Percentiles rank a stretch among this genome's conserved stretches.
Evolutionary conservation across 495 filamentous ascomycete species (phyloP).

Genomic region (Articulospora tetracladia): DNA sequence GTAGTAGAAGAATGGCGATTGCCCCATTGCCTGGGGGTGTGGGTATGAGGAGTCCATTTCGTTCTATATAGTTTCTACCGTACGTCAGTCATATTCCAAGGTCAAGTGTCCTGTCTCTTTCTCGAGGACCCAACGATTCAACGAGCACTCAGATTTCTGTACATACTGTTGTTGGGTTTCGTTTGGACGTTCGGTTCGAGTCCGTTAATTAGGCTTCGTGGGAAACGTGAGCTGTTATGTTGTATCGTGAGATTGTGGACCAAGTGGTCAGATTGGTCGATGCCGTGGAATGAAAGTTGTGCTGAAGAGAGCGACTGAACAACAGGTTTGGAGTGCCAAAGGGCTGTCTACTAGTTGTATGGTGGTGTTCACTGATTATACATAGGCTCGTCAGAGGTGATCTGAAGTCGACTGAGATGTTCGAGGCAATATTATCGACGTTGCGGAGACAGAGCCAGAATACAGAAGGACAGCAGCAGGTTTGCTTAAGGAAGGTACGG

Average conservation of each 20-base stretch:
- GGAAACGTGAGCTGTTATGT: conserved; percentile 7
- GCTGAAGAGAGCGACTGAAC: conserved; percentile 27
- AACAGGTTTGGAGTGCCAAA: conserved; percentile 24
- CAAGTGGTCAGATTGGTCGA: not conserved
- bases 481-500: conserved; percentile 28
- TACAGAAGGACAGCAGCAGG: conserved; percentile 19
- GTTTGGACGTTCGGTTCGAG: conserved; percentile 1
- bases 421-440: conserved; percentile 17
- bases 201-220: conserved; percentile 16
- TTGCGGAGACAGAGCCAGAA: conserved; percentile 11
- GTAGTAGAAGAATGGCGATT: conserved; percentile 90
- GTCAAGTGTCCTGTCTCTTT: not conserved
- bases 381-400: conserved; percentile 17
- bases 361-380: conserved; percentile 23
- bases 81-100: conserved; percentile 13
- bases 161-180: conserved; percentile 14
- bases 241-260: conserved; percentile 3
- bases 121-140: no score
- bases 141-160: no score
- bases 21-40: conserved; percentile 58
- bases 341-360: conserved; percentile 27
- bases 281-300: conserved; percentile 2
- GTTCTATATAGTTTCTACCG: conserved; percentile 5
- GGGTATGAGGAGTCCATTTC: conserved; percentile 25
- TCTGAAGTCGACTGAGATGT: conserved; percentile 4